These are phyloP conservation scores for Gracilaria domingensis DNA, from an alignment of 23 red algal species.

Conservation along the genomic window DNA sequence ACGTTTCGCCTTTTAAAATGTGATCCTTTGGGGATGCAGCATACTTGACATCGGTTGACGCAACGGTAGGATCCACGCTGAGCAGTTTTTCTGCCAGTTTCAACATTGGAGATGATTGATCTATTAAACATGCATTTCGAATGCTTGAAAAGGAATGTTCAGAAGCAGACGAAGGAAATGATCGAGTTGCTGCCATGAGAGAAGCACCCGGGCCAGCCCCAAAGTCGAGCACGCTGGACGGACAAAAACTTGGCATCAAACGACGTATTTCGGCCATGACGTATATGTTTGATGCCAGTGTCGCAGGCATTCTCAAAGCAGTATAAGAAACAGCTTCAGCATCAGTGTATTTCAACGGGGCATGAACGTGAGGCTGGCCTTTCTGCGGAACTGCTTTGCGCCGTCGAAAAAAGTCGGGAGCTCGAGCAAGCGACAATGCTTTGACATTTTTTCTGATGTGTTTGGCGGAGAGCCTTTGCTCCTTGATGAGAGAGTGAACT, in stretches of 20 bases:
- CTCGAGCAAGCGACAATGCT: neutral
- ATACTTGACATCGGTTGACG: neutral
- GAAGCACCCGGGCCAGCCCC: slow-evolving; percentile 51
- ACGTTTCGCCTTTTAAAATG: neutral
- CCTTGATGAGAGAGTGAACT: slow-evolving; percentile 30
- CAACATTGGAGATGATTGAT: slow-evolving; percentile 44
- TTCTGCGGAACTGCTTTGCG: slow-evolving; percentile 1
- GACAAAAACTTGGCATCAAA: slow-evolving; percentile 21
- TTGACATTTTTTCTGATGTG: slow-evolving; percentile 43
- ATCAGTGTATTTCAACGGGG: slow-evolving; percentile 38
- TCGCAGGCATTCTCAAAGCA: slow-evolving; percentile 39
- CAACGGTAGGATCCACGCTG: neutral
- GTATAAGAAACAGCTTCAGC: slow-evolving; percentile 35
- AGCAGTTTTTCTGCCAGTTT: slow-evolving; percentile 10
- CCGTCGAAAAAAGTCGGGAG: slow-evolving; percentile 22
- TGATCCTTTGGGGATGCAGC: slow-evolving; percentile 8
- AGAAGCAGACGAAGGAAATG: neutral
- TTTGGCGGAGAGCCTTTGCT: neutral
- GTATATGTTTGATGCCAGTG: slow-evolving; percentile 53
- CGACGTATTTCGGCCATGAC: slow-evolving; percentile 62
- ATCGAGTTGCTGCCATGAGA: slow-evolving; percentile 35
- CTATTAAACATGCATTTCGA: slow-evolving; percentile 41
- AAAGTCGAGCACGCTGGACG: slow-evolving; percentile 50
- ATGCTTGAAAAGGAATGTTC: neutral
- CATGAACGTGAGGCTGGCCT: slow-evolving; percentile 35